phyloP scores from a whole-genome alignment of 257 asterid genomes.

The Ophiorrhiza pumila region DNA sequence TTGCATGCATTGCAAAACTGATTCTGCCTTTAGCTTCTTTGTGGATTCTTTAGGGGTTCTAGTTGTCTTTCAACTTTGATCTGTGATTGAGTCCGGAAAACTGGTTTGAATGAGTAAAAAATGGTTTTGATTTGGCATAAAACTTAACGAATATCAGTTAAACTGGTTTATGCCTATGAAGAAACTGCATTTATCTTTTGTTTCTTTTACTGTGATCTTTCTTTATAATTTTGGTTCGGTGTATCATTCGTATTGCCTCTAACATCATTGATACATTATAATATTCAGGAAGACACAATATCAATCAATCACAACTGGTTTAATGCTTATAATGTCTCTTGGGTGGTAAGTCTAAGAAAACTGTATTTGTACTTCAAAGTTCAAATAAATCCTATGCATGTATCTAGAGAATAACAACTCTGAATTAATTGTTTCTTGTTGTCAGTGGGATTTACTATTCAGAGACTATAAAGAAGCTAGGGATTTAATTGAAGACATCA shows the following conservation, averaged over 20 bases:
- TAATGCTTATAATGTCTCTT: constrained; percentile 67
- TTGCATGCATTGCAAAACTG: not conserved
- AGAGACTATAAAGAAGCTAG: constrained; percentile 83
- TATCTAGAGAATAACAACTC: not conserved
- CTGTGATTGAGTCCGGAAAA: not conserved
- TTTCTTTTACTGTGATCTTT: not conserved
- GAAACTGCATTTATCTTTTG: not conserved
- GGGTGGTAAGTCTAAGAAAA: constrained; percentile 63
- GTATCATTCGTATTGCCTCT: constrained; percentile 1
- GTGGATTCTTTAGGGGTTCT: not conserved
- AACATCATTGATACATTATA: constrained; percentile 14
- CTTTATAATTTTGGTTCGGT: constrained; percentile 3
- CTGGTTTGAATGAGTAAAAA: not conserved
- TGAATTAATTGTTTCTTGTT: not conserved
- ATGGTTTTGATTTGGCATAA: not conserved
- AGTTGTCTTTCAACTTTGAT: not conserved
- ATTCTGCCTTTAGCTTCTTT: too few species aligned
- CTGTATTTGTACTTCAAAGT: not conserved
- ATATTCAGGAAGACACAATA: constrained; percentile 83
- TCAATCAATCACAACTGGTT: constrained; percentile 98
- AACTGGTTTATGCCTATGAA: not conserved
- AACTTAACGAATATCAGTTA: not conserved
- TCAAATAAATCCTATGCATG: not conserved
- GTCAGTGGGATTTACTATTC: constrained; percentile 91
- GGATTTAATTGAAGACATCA: constrained; percentile 80